phyloP scores from a whole-genome alignment of 805 yeast genomes.

The Allodekkera sacchari region DNA sequence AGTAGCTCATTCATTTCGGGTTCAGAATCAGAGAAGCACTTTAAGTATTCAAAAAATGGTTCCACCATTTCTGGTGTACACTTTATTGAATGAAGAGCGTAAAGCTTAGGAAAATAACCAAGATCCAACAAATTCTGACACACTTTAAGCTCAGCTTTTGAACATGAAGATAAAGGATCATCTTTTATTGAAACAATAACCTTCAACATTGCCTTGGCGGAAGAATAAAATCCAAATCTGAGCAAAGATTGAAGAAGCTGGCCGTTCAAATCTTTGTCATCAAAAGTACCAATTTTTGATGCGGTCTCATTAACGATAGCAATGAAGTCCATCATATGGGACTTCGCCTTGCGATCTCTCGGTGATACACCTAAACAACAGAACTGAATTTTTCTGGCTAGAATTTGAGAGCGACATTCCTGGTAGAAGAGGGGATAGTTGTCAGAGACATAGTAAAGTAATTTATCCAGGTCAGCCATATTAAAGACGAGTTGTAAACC shows the following conservation, averaged over 20 bases:
- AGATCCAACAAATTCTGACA: background rate
- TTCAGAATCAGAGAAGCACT: slow-evolving; percentile 1
- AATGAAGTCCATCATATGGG: too few species aligned
- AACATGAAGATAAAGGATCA: background rate
- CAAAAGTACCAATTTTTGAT: too few species aligned
- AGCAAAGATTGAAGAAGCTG: background rate
- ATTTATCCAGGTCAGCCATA: too few species aligned
- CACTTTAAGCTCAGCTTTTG: background rate
- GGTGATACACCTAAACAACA: too few species aligned
- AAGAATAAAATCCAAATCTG: slow-evolving; percentile 5
- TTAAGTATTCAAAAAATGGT: slow-evolving; percentile 5
- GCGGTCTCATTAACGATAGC: too few species aligned
- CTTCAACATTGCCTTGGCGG: slow-evolving; percentile 2
- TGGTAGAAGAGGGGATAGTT: too few species aligned
- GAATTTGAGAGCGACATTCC: too few species aligned
- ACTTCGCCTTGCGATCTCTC: too few species aligned
- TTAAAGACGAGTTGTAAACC: too few species aligned
- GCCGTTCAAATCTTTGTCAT: background rate
- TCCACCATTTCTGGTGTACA: slow-evolving; percentile 1
- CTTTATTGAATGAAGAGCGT: background rate
- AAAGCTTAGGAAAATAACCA: slow-evolving; percentile 3
- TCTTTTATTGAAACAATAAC: background rate
- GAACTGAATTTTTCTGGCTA: too few species aligned
- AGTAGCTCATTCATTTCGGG: slow-evolving; percentile 3
- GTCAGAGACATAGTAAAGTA: too few species aligned